A percentile compares a stretch with the other conserved stretches of the same genome.
Evolutionary conservation across 768 basidiomycete species (phyloP).

Genomic region (Leucogyrophana mollusca): DNA sequence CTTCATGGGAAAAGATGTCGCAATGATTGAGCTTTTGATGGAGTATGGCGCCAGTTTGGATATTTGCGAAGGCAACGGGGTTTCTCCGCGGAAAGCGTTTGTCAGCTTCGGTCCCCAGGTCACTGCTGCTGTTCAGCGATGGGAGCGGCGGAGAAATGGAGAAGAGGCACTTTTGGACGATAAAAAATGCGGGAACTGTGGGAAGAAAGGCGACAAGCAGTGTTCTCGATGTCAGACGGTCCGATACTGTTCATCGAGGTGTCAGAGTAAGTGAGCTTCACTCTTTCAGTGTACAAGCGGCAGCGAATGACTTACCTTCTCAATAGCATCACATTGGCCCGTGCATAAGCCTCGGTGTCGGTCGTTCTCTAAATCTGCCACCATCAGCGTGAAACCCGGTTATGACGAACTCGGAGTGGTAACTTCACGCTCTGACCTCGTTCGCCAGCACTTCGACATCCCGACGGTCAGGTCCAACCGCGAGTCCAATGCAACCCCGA

Average conservation of each 20-base stretch:
- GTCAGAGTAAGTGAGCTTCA: conserved; percentile 44
- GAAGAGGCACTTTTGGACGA: conserved; percentile 39
- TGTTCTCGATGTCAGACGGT: conserved; percentile 45
- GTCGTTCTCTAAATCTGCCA: conserved; percentile 41
- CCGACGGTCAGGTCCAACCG: conserved; percentile 17
- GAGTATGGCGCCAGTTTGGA: conserved; percentile 48
- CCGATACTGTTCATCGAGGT: conserved; percentile 52
- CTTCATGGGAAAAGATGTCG: conserved; percentile 31
- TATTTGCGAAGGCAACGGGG: conserved; percentile 37
- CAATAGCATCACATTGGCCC: conserved; percentile 45
- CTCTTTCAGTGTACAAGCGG: not conserved
- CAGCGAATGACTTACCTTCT: too few relatives aligned
- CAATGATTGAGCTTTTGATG: conserved; percentile 44
- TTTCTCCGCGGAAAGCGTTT: conserved; percentile 29
- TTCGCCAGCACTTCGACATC: conserved; percentile 28
- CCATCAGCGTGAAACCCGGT: conserved; percentile 45
- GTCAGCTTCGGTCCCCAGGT: conserved; percentile 41
- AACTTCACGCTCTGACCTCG: conserved; percentile 27
- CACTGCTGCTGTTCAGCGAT: conserved; percentile 42
- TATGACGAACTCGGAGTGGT: conserved; percentile 26
- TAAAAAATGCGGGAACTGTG: conserved; percentile 42
- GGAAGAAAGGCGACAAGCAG: conserved; percentile 27
- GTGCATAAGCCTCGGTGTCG: conserved; percentile 46
- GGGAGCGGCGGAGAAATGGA: conserved; percentile 46
- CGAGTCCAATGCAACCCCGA: conserved; percentile 17